These are phyloP conservation scores for Penicillium rolfsii DNA, from an alignment of 2,329 filamentous ascomycete species.

Conservation along the genomic window DNA sequence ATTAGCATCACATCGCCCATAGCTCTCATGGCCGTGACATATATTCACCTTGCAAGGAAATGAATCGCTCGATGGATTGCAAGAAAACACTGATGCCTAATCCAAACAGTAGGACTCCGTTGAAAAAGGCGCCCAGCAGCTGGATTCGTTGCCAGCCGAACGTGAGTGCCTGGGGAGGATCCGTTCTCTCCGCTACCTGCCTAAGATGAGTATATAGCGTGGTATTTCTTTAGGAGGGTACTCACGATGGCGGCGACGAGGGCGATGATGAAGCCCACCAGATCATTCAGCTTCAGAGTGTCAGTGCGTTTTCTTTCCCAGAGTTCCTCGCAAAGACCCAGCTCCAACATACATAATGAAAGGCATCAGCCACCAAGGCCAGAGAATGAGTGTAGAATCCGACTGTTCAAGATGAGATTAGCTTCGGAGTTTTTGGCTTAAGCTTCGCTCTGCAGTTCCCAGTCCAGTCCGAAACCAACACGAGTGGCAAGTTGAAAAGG, in stretches of 20 bases:
- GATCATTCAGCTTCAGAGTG: conserved; percentile 62
- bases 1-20: background rate
- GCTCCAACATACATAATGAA: conserved; percentile 66
- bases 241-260: conserved; percentile 64
- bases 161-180: conserved; percentile 10
- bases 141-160: conserved; percentile 54
- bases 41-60: conserved; percentile 15
- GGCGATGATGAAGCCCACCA: conserved; percentile 69
- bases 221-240: conserved; percentile 2
- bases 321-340: background rate
- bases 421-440: background rate
- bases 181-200: conserved; percentile 50
- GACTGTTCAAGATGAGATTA: conserved; percentile 45
- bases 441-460: background rate
- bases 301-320: background rate
- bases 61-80: conserved; percentile 68
- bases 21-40: background rate
- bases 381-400: conserved; percentile 70
- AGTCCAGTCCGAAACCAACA: background rate
- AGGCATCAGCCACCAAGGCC: conserved; percentile 73
- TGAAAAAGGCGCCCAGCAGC: conserved; percentile 74
- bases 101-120: conserved; percentile 73
- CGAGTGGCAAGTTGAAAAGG: background rate
- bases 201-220: background rate
- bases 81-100: conserved; percentile 70